phyloP scores from a whole-genome alignment of 768 basidiomycete species.

The Udeniomyces megalosporus region DNA sequence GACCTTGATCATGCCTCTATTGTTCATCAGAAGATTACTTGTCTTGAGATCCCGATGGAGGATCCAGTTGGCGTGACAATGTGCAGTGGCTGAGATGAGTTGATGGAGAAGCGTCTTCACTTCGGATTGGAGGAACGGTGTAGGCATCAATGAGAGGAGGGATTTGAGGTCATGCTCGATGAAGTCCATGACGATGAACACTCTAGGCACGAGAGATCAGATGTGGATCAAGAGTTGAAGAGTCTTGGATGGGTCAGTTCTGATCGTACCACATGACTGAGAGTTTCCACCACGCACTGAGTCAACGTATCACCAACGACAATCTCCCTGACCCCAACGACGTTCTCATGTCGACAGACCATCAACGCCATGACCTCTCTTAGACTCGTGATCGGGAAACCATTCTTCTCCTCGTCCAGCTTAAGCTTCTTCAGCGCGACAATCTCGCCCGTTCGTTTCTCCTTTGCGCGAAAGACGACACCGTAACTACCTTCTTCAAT shows the following conservation, averaged over 20 bases:
- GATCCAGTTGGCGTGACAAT: constrained; percentile 95
- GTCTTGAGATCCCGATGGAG: constrained; percentile 95
- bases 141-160: constrained; percentile 81
- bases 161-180: constrained; percentile 99
- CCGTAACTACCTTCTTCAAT: constrained; percentile 99
- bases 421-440: constrained; percentile 97
- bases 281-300: constrained; percentile 88
- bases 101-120: constrained; percentile 94
- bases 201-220: constrained; percentile 36
- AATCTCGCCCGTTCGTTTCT: constrained; percentile 85
- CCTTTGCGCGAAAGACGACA: constrained; percentile 86
- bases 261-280: neutral
- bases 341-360: constrained; percentile 84
- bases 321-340: constrained; percentile 90
- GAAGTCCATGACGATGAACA: constrained; percentile 99
- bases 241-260: neutral
- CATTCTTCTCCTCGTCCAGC: constrained; percentile 95
- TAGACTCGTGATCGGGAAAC: constrained; percentile 92
- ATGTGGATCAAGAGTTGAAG: constrained; percentile 7
- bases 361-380: constrained; percentile 94
- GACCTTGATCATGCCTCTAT: constrained; percentile 93
- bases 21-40: constrained; percentile 96
- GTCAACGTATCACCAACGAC: constrained; percentile 97
- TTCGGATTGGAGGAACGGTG: constrained; percentile 91
- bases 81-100: constrained; percentile 75